A percentile compares a stretch with the other conserved stretches of the same genome.
Conservation (phyloP, 2,329 filamentous ascomycete species). For the Cladophialophora bantiana region DNA sequence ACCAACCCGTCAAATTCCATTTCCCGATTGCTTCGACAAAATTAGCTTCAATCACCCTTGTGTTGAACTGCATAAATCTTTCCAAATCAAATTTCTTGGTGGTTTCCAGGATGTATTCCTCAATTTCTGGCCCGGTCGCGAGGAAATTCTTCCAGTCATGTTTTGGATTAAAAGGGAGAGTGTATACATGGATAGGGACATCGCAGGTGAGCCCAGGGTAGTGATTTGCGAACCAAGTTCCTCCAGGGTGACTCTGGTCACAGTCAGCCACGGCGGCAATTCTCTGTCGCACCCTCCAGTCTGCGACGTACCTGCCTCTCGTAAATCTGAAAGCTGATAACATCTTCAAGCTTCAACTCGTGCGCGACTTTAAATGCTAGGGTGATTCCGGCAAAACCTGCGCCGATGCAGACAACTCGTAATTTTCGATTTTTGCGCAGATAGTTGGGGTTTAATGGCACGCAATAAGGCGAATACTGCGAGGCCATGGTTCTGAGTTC, state of each 20-base stretch:
- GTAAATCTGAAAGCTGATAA: neutral
- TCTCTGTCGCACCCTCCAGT: neutral
- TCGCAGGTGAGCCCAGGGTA: neutral
- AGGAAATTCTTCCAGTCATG: conserved; percentile 4
- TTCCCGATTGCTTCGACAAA: neutral
- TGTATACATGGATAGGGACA: neutral
- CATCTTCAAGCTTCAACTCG: neutral
- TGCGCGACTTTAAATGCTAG: neutral
- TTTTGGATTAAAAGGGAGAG: neutral
- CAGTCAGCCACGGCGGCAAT: neutral
- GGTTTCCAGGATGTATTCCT: neutral
- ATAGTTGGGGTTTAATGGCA: neutral
- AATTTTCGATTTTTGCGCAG: neutral
- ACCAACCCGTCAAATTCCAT: neutral
- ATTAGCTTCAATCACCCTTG: neutral
- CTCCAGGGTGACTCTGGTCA: neutral
- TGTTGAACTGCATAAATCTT: neutral
- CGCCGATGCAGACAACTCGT: neutral
- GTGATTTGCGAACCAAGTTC: neutral
- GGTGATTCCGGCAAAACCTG: neutral
- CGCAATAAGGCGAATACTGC: neutral
- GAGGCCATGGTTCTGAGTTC: neutral
- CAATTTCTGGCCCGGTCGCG: neutral
- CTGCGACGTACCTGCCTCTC: neutral
- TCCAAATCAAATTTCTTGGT: neutral